Base-by-base conservation (phyloP, 2,329 filamentous ascomycete genomes). In the Bipolaris oryzae region DNA sequence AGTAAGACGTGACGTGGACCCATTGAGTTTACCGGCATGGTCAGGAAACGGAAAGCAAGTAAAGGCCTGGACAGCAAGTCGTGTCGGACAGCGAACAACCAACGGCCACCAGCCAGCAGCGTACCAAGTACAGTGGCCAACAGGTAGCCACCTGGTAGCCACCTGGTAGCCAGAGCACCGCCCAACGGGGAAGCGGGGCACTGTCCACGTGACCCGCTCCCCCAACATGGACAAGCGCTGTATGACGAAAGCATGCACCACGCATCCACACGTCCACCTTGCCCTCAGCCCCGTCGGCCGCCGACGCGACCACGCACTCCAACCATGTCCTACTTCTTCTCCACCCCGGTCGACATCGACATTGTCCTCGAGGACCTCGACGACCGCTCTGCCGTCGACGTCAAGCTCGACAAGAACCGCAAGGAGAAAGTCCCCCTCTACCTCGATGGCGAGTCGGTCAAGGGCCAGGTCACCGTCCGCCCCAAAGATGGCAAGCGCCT, bases 401-500 rank as follows among this genome's bases (percentile, higher is more conserved):
- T 96, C 80, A 96, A 96, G 85, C 89, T 97, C 67, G 95, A 98
- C 81, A 98, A 98, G 87, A 96, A 93, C 81, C 87, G 94, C 69
- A 90, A 93, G 74, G 95, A 99, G 79, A 96, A 97, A 81, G 93
- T 93, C 46, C 95, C 95, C 57, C 84, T 99, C 61, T 99, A 96
- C 78, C 93, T 96, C 84, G 95, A 99, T 75, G 95, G 96, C 68
- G 95, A 99, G 82, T 97, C 93, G 39, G 94, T 99, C 74, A 97
- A 96, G 82, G 95, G 94, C 71, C 90, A 90, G 49, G 93, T 99
- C 60, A 99, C 95, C 7, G 88, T 99, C 67, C 84, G 95, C 67
- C 95, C 95, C 47, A 99, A 99, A 80, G 95, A 99, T 83, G 95
- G 95, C 74, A 98, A 98, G 84, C 87, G 95, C 60, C 83, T 99